These are phyloP conservation scores for Hyaloscypha finlandica DNA, from an alignment of 495 filamentous ascomycete genomes.

Conservation along the genomic window DNA sequence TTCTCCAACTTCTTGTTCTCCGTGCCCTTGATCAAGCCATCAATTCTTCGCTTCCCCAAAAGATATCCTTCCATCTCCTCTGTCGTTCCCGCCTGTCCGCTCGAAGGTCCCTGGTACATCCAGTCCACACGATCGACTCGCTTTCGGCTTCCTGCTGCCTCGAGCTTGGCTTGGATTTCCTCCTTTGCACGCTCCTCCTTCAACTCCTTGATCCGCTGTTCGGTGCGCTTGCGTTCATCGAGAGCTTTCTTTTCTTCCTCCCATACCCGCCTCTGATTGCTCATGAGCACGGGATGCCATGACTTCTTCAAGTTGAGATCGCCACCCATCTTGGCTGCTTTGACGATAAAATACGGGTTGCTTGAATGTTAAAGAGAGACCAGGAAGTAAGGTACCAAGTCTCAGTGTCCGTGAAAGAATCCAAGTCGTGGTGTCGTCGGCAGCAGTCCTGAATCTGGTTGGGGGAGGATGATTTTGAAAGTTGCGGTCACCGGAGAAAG, in stretches of 20 bases:
- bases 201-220: slow-evolving; percentile 82
- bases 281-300: slow-evolving; percentile 85
- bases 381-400: not conserved
- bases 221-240: slow-evolving; percentile 89
- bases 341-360: slow-evolving; percentile 2
- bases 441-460: not conserved
- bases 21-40: slow-evolving; percentile 82
- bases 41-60: slow-evolving; percentile 87
- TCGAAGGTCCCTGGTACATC: slow-evolving; percentile 92
- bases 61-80: slow-evolving; percentile 96
- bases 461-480: not conserved
- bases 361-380: not conserved
- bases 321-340: slow-evolving; percentile 70
- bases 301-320: slow-evolving; percentile 97
- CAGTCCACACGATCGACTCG: slow-evolving; percentile 84
- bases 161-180: slow-evolving; percentile 87
- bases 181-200: slow-evolving; percentile 92
- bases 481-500: not conserved
- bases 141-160: slow-evolving; percentile 79
- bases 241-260: slow-evolving; percentile 90
- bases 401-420: too few relatives aligned
- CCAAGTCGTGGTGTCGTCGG: not conserved
- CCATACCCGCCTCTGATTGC: slow-evolving; percentile 84
- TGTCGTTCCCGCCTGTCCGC: slow-evolving; percentile 74
- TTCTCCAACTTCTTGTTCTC: slow-evolving; percentile 82